Evolutionary conservation across 225 moss, liverwort and hornwort genomes (phyloP).

Genomic region (Neckera pumila): DNA sequence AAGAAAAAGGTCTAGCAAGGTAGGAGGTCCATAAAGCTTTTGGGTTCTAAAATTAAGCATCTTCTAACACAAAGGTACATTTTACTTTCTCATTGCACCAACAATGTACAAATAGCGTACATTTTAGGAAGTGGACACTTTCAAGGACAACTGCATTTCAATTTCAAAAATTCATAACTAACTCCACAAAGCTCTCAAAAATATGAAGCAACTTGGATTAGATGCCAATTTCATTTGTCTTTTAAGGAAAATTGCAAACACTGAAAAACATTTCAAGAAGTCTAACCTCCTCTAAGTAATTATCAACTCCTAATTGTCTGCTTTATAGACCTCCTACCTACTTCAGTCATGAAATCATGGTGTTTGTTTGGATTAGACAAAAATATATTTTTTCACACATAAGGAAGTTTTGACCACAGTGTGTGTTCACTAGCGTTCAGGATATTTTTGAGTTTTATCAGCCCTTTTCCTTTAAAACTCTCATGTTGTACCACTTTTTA

Average conservation of each 20-base stretch:
- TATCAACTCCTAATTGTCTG: accelerated
- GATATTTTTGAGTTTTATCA: background rate
- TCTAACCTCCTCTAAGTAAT: background rate
- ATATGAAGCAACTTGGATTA: background rate
- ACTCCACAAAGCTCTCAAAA: background rate
- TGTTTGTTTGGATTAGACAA: background rate
- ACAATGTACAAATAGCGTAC: too few relatives aligned
- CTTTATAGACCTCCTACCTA: background rate
- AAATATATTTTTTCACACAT: background rate
- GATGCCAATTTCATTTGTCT: background rate
- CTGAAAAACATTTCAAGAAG: accelerated
- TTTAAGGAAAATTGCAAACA: accelerated
- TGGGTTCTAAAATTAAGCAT: accelerated
- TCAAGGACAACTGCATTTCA: accelerated
- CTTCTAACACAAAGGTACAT: accelerated
- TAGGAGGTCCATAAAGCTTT: background rate
- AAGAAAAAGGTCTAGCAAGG: background rate
- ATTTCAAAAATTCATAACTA: background rate
- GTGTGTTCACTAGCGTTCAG: background rate
- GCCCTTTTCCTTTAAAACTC: background rate
- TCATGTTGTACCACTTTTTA: accelerated
- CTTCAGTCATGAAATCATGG: background rate
- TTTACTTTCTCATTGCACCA: background rate
- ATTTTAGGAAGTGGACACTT: accelerated
- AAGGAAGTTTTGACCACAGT: background rate